Evolutionary conservation across 2,329 filamentous ascomycete genomes (phyloP).

Genomic region (Talaromyces atroroseus): DNA sequence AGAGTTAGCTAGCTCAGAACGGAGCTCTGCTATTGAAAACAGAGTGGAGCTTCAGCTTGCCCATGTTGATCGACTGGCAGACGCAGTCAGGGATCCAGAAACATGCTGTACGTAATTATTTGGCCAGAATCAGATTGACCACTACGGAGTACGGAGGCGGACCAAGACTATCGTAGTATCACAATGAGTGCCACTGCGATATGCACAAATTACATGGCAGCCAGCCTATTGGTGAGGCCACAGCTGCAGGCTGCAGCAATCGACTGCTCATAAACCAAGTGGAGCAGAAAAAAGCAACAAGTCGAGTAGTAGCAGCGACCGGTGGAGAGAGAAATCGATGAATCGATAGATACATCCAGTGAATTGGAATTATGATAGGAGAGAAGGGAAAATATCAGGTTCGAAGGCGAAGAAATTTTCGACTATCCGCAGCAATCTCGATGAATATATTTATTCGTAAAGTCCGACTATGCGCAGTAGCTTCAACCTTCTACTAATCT

Average conservation of each 20-base stretch:
- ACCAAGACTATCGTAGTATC: neutral
- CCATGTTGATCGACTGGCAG: neutral
- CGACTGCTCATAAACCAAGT: slow-evolving; percentile 9
- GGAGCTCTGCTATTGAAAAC: neutral
- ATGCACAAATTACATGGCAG: neutral
- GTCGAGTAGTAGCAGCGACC: neutral
- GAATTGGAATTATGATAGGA: neutral
- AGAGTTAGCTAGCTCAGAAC: neutral
- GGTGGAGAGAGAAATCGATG: slow-evolving; percentile 2
- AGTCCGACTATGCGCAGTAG: neutral
- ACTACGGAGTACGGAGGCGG: neutral
- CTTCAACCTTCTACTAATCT: neutral
- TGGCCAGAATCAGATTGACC: too few relatives aligned
- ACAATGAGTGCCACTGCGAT: neutral
- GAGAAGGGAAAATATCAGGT: neutral
- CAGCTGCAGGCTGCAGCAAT: neutral
- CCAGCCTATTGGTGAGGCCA: neutral
- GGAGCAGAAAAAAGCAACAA: slow-evolving; percentile 9
- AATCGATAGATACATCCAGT: neutral
- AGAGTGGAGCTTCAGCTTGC: neutral
- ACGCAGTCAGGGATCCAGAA: too few relatives aligned
- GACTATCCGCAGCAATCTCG: too few relatives aligned
- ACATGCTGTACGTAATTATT: too few relatives aligned
- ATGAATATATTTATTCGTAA: neutral
- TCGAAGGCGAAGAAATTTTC: neutral